Evolutionary conservation across 805 yeast species (phyloP).

Genomic region (Hagleromyces aurorensis): DNA sequence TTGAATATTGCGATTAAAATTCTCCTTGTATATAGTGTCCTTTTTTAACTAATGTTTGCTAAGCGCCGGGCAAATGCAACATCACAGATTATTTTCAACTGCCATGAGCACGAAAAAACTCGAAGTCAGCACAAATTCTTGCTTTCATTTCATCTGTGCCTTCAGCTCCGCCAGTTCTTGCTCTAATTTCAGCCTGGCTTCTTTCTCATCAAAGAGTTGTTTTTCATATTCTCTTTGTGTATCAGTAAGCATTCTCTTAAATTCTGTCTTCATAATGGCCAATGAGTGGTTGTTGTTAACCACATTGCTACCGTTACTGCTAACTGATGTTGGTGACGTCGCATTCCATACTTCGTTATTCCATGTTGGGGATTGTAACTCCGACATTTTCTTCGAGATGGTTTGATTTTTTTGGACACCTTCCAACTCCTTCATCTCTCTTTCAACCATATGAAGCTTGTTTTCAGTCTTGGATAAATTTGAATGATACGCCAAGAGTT

Average conservation of each 20-base stretch:
- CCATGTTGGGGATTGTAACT: constrained; percentile 33
- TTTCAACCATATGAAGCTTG: constrained; percentile 31
- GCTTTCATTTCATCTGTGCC: no score
- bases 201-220: constrained; percentile 49
- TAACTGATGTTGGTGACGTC: constrained; percentile 10
- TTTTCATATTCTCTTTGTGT: constrained; percentile 54
- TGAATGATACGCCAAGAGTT: constrained; percentile 35
- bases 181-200: constrained; percentile 40
- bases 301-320: constrained; percentile 11
- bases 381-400: constrained; percentile 34
- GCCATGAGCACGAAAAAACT: no score
- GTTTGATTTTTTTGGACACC: constrained; percentile 14
- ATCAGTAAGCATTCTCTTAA: constrained; percentile 54
- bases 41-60: no score
- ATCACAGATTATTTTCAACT: no score
- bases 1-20: no score
- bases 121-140: no score
- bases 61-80: no score
- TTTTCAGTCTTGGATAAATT: constrained; percentile 33
- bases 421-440: constrained; percentile 31
- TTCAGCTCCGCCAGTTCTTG: constrained; percentile 35
- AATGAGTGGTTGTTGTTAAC: constrained; percentile 33
- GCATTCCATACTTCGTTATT: constrained; percentile 11
- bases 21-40: no score
- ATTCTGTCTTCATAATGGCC: constrained; percentile 57